phyloP scores from a whole-genome alignment of 108 stramenopile genomes.

The Nitzschia putrida region DNA sequence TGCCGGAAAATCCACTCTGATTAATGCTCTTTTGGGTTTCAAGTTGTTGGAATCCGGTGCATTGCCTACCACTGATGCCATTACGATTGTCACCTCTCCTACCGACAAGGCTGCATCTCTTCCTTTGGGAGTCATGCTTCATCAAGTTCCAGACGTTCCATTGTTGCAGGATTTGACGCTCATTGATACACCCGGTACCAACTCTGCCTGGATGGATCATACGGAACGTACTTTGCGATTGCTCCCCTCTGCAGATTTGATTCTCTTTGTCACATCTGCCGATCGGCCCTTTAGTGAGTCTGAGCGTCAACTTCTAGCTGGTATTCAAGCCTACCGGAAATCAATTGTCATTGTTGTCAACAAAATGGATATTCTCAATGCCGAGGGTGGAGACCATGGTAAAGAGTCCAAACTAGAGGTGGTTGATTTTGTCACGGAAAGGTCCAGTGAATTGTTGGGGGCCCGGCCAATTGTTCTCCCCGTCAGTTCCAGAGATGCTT shows the following conservation, averaged over 20 bases:
- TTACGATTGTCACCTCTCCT: constrained; percentile 47
- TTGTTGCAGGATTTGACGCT: constrained; percentile 70
- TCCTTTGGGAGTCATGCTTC: constrained; percentile 40
- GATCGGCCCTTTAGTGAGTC: constrained; percentile 83
- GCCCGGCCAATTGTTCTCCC: constrained; percentile 72
- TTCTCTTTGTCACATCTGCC: constrained; percentile 83
- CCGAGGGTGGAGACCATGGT: constrained; percentile 65
- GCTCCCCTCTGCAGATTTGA: constrained; percentile 79
- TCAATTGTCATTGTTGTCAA: constrained; percentile 79
- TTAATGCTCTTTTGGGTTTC: constrained; percentile 79
- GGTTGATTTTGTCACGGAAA: constrained; percentile 74
- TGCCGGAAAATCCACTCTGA: constrained; percentile 84
- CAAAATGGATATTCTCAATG: constrained; percentile 84
- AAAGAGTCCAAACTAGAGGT: constrained; percentile 58
- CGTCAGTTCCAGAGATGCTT: constrained; percentile 68
- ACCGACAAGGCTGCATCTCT: not conserved
- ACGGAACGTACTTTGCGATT: constrained; percentile 64
- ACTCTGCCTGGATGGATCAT: constrained; percentile 75
- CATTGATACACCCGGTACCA: constrained; percentile 87
- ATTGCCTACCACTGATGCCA: constrained; percentile 78
- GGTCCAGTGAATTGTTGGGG: constrained; percentile 73
- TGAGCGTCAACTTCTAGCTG: constrained; percentile 58
- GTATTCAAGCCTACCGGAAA: constrained; percentile 72
- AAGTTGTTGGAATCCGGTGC: constrained; percentile 75
- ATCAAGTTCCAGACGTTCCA: constrained; percentile 45